Conservation (phyloP, 78 protist species). For the Dictyostelium intermedium region DNA sequence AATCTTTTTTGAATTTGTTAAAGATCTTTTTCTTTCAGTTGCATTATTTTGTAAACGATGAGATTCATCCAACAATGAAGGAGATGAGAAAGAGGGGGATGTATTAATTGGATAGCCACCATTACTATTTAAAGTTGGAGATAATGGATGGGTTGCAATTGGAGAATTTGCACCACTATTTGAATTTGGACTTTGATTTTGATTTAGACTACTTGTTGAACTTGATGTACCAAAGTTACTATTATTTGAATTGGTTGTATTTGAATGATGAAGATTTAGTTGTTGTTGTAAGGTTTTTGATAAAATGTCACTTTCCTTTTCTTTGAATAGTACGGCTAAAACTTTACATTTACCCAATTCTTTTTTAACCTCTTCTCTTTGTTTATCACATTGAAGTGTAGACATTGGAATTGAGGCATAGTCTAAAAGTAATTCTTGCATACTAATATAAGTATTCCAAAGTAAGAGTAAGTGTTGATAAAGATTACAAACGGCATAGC, state of each 20-base stretch:
- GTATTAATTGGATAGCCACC: not conserved
- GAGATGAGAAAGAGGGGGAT: conserved; percentile 54
- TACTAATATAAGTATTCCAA: conserved; percentile 30
- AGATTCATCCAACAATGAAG: conserved; percentile 61
- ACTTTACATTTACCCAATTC: conserved; percentile 72
- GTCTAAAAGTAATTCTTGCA: conserved; percentile 46
- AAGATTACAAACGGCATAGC: conserved; percentile 47
- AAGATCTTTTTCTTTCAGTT: conserved; percentile 46
- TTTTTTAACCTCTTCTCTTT: conserved; percentile 63
- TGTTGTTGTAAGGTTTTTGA: conserved; percentile 12
- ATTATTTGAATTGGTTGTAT: not conserved
- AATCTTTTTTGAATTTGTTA: conserved; percentile 12
- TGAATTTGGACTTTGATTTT: not conserved
- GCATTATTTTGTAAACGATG: not conserved
- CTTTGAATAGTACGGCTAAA: conserved; percentile 56
- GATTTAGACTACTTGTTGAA: not conserved
- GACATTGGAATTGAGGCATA: not conserved
- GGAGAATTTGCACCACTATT: conserved; percentile 11
- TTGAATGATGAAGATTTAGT: not conserved
- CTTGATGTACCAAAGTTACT: not conserved
- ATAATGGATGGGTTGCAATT: not conserved
- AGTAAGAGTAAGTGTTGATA: conserved; percentile 53
- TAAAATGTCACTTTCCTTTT: conserved; percentile 56
- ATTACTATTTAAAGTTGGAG: not conserved
- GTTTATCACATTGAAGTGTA: conserved; percentile 22